Conservation (phyloP, 202 grass and related monocot species). For the Panicum virgatum region DNA sequence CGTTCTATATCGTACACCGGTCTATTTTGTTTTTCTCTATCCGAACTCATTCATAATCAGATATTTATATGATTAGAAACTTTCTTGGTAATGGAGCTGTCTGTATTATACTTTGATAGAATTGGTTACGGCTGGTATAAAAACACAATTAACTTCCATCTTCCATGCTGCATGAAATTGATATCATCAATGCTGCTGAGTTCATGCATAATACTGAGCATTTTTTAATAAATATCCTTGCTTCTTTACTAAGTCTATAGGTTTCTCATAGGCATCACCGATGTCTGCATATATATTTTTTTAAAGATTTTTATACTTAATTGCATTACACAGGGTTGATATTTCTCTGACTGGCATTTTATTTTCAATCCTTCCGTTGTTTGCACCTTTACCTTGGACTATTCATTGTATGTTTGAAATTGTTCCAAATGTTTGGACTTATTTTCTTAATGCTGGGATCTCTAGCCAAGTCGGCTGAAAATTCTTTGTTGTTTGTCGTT, state of each 20-base stretch:
- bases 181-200: neutral
- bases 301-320: neutral
- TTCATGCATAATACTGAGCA: neutral
- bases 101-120: conserved; percentile 25
- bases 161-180: neutral
- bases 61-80: neutral
- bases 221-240: neutral
- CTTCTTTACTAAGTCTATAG: neutral
- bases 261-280: neutral
- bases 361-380: neutral
- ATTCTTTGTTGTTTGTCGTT: neutral
- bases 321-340: neutral
- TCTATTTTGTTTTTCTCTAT: neutral
- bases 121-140: neutral
- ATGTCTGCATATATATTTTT: neutral
- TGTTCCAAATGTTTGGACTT: neutral
- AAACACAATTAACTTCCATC: neutral
- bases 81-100: neutral
- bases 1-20: neutral
- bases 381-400: neutral
- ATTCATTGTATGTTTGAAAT: neutral
- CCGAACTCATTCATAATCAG: conserved; percentile 8
- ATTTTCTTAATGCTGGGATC: neutral
- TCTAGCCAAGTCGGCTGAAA: neutral
- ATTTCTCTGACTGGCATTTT: neutral